Conservation (phyloP, 106 monocot genomes). For the Allium fistulosum region DNA sequence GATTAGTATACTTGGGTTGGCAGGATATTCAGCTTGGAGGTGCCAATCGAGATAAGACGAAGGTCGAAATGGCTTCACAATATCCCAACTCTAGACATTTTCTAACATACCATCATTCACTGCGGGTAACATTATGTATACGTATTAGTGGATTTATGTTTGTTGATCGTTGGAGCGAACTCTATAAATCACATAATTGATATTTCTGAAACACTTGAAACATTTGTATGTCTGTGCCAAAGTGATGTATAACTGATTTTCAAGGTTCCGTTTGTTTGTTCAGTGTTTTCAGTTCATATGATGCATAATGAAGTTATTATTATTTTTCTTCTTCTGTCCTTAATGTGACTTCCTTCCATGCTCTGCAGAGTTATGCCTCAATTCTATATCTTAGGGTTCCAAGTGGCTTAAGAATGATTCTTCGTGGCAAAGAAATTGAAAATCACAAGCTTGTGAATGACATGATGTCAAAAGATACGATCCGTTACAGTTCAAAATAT, state of each 20-base stretch:
- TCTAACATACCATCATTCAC: slow-evolving; percentile 77
- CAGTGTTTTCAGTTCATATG: not conserved
- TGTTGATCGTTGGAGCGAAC: no score
- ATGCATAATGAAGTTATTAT: not conserved
- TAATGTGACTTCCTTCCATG: not conserved
- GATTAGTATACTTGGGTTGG: slow-evolving; percentile 13
- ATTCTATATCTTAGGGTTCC: slow-evolving; percentile 93
- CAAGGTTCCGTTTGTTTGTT: no score
- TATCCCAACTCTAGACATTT: slow-evolving; percentile 90
- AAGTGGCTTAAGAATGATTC: slow-evolving; percentile 58
- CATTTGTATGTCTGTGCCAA: no score
- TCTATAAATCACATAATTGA: no score
- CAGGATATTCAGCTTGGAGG: slow-evolving; percentile 96
- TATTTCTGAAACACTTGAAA: no score
- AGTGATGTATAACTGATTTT: no score
- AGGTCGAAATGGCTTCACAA: slow-evolving; percentile 69
- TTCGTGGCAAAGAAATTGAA: slow-evolving; percentile 78
- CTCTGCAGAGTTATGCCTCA: slow-evolving; percentile 75
- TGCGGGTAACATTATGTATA: slow-evolving; percentile 44
- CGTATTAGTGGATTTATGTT: no score
- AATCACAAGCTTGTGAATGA: slow-evolving; percentile 88
- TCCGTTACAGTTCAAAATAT: slow-evolving; percentile 59
- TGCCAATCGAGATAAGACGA: slow-evolving; percentile 81
- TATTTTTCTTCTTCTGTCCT: not conserved
- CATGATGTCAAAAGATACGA: slow-evolving; percentile 78